phyloP scores from a whole-genome alignment of 352 stramenopile genomes.

The Phytophthora agathidicida region DNA sequence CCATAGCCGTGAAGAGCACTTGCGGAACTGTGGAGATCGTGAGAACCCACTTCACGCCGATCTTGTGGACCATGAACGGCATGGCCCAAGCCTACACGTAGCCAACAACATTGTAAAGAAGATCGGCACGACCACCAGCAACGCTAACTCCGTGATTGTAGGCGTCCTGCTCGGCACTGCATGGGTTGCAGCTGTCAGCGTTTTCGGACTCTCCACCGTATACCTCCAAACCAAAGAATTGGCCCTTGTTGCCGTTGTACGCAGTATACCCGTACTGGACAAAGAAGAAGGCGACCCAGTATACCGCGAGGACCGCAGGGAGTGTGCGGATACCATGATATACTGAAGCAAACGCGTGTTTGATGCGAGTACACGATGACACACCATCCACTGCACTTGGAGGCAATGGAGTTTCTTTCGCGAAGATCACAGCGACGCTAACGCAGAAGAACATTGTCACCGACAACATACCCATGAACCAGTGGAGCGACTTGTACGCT shows the following conservation, averaged over 20 bases:
- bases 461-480: constrained; percentile 58
- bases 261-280: constrained; percentile 51
- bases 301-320: constrained; percentile 33
- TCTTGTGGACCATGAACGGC: constrained; percentile 41
- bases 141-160: constrained; percentile 53
- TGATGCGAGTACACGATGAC: constrained; percentile 26
- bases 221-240: constrained; percentile 67
- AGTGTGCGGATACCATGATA: constrained; percentile 40
- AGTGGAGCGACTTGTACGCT: constrained; percentile 43
- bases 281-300: constrained; percentile 45
- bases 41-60: constrained; percentile 49
- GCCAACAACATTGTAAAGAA: constrained; percentile 45
- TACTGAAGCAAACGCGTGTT: constrained; percentile 34
- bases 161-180: constrained; percentile 32
- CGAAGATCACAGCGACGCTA: constrained; percentile 27
- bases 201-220: constrained; percentile 38
- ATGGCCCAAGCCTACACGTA: constrained; percentile 48
- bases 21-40: constrained; percentile 39
- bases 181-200: constrained; percentile 45
- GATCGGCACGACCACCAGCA: constrained; percentile 43
- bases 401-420: constrained; percentile 37
- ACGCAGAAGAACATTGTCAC: constrained; percentile 45
- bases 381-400: constrained; percentile 11
- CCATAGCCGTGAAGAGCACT: constrained; percentile 38
- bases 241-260: constrained; percentile 68